phyloP scores from a whole-genome alignment of 2,329 filamentous ascomycete species.

The Penicillium brevicompactum region DNA sequence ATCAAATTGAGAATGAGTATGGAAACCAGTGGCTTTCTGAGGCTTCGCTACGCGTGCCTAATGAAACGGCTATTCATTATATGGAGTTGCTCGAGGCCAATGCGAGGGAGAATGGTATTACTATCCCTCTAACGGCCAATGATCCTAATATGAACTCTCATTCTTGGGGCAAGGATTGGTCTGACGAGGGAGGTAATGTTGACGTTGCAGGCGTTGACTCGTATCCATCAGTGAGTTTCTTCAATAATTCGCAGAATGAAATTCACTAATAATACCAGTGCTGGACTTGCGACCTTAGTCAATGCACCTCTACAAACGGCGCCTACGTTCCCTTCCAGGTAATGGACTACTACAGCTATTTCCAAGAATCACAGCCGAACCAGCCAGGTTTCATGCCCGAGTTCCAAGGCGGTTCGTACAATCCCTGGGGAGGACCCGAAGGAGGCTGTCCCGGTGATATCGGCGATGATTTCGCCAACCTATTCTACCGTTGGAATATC shows the following conservation, averaged over 20 bases:
- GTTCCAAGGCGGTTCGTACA: constrained; percentile 63
- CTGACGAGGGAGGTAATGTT: constrained; percentile 52
- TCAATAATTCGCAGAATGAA: not conserved
- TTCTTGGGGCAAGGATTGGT: constrained; percentile 64
- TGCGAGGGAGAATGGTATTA: constrained; percentile 59
- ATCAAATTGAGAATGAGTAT: constrained; percentile 40
- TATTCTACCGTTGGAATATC: constrained; percentile 66
- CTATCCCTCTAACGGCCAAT: constrained; percentile 61
- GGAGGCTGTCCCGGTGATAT: constrained; percentile 58
- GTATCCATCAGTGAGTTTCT: constrained; percentile 53
- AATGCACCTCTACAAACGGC: constrained; percentile 63
- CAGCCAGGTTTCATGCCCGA: constrained; percentile 59
- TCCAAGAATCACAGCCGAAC: constrained; percentile 45
- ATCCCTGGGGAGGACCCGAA: constrained; percentile 63
- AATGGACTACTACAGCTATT: constrained; percentile 52
- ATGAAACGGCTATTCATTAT: constrained; percentile 46
- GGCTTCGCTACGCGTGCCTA: constrained; percentile 46
- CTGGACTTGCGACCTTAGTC: constrained; percentile 65
- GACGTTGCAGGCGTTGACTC: constrained; percentile 34
- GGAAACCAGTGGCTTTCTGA: constrained; percentile 41
- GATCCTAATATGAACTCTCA: constrained; percentile 61
- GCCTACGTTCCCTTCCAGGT: constrained; percentile 59
- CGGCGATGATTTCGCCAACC: constrained; percentile 62
- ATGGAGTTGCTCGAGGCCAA: constrained; percentile 55
- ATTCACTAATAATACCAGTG: constrained; percentile 56